phyloP scores from a whole-genome alignment of 306 rosid genomes.

The Senna tora region DNA sequence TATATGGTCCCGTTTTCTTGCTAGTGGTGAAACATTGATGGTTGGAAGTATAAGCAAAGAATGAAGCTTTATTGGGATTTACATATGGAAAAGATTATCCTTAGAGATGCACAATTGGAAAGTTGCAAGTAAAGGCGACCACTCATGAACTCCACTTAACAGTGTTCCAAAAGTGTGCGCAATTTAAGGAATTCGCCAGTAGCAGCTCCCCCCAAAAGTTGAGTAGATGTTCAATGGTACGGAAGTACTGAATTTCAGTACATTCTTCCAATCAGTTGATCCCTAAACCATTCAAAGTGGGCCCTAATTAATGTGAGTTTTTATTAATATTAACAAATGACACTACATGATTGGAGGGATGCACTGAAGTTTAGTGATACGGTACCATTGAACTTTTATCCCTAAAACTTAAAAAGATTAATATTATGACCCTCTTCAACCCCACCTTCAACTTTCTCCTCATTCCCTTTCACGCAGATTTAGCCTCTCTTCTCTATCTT shows the following conservation, averaged over 20 bases:
- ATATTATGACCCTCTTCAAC: conserved; percentile 28
- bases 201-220: conserved; percentile 8
- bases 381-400: no score
- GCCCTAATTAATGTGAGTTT: no score
- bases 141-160: conserved; percentile 44
- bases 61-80: conserved; percentile 35
- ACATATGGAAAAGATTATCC: background rate
- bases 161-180: conserved; percentile 46
- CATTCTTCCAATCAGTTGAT: no score
- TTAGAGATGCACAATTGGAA: conserved; percentile 35
- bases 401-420: no score
- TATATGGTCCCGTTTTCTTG: conserved; percentile 36
- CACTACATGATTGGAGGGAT: no score
- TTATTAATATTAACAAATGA: no score
- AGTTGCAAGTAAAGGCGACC: conserved; percentile 33
- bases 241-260: no score
- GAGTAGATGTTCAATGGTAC: no score
- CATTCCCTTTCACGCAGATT: conserved; percentile 38
- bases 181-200: conserved; percentile 53
- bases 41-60: conserved; percentile 27
- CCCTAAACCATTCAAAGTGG: no score
- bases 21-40: conserved; percentile 33
- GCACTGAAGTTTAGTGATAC: no score
- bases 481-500: conserved; percentile 25
- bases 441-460: conserved; percentile 31